A percentile compares a stretch with the other conserved stretches of the same genome.
Conservation (phyloP, 75 land plant genomes). For the Cupressus sempervirens region DNA sequence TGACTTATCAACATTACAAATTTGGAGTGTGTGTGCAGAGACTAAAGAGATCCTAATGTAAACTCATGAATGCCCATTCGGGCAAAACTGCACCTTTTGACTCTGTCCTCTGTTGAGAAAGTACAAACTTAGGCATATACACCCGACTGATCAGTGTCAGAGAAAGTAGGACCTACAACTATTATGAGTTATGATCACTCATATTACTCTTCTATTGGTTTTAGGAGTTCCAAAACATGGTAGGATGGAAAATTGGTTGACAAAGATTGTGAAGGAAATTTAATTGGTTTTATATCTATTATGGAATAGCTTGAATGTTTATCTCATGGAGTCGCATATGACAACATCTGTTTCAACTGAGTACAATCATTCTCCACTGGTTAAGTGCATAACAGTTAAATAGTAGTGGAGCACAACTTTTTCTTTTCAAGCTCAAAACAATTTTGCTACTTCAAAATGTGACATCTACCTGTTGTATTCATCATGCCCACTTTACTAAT, state of each 20-base stretch:
- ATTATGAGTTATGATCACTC: neutral
- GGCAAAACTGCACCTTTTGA: neutral
- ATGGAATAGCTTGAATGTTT: neutral
- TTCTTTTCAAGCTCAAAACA: neutral
- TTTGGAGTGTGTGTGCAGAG: neutral
- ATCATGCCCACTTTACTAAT: neutral
- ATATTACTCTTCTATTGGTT: neutral
- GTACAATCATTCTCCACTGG: neutral
- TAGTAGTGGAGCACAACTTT: neutral
- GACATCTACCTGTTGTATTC: neutral
- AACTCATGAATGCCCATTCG: neutral
- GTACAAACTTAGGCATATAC: neutral
- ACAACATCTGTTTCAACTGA: neutral
- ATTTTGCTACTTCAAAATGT: neutral
- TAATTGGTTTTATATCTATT: neutral
- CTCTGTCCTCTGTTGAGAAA: neutral
- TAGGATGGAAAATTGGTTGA: neutral
- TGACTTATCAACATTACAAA: neutral
- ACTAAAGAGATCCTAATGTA: neutral
- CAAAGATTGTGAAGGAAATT: neutral
- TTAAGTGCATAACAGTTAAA: neutral
- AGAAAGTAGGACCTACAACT: constrained; percentile 8
- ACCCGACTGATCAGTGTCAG: neutral
- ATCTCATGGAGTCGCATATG: neutral
- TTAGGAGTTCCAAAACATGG: neutral